Percentiles rank a stretch among this genome's conserved stretches.
These are phyloP conservation scores for Coemansia sp. DNA, from an alignment of 192 early-diverging fungal species.

Conservation along the genomic window DNA sequence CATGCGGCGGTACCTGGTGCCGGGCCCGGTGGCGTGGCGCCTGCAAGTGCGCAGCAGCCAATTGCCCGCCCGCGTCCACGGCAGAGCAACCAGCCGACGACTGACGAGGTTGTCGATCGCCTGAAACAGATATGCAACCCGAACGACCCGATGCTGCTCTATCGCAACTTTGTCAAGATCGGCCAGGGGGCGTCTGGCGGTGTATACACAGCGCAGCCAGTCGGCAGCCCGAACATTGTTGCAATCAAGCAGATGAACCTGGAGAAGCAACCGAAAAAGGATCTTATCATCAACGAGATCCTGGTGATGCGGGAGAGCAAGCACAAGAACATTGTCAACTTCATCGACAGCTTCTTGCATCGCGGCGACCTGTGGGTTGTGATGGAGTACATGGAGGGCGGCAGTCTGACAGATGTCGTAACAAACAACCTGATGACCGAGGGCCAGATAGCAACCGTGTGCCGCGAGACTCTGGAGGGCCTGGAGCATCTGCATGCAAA, in stretches of 20 bases:
- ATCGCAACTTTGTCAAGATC: slow-evolving; percentile 84
- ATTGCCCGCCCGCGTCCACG: slow-evolving; percentile 54
- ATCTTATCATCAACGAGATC: slow-evolving; percentile 93
- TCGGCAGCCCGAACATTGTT: slow-evolving; percentile 64
- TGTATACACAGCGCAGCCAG: slow-evolving; percentile 83
- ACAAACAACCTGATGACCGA: slow-evolving; percentile 86
- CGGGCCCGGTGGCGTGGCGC: slow-evolving; percentile 5
- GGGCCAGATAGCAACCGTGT: slow-evolving; percentile 88
- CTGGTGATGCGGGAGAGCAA: slow-evolving; percentile 83
- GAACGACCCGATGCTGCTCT: slow-evolving; percentile 82
- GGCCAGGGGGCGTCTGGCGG: slow-evolving; percentile 94
- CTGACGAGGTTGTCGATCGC: slow-evolving; percentile 80
- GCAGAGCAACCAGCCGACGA: slow-evolving; percentile 59
- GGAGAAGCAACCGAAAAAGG: slow-evolving; percentile 94
- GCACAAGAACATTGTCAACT: slow-evolving; percentile 95
- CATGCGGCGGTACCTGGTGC: slow-evolving; percentile 4
- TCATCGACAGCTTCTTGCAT: slow-evolving; percentile 80
- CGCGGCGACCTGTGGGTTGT: slow-evolving; percentile 89
- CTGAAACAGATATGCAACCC: slow-evolving; percentile 82
- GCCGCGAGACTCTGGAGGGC: slow-evolving; percentile 79
- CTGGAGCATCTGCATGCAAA: slow-evolving; percentile 70
- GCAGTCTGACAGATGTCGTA: slow-evolving; percentile 90
- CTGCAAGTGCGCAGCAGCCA: slow-evolving; percentile 28
- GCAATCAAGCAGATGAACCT: slow-evolving; percentile 98
- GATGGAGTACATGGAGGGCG: slow-evolving; percentile 98